phyloP scores from a whole-genome alignment of 495 filamentous ascomycete genomes.

The Lophiotrema nucula region DNA sequence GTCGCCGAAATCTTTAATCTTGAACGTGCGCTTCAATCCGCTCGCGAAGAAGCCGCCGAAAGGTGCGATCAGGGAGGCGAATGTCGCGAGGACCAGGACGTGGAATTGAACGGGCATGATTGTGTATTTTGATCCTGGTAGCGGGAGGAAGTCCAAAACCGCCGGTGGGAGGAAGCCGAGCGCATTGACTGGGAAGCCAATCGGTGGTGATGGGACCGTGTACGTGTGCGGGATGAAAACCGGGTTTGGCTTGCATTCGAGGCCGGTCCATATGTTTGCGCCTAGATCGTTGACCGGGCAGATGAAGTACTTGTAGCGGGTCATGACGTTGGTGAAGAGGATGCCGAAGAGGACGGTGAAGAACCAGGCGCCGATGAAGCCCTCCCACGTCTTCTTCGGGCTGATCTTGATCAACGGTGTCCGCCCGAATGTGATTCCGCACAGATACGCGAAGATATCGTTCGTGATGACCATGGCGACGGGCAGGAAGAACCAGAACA shows the following conservation, averaged over 20 bases:
- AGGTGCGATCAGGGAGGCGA: constrained; percentile 94
- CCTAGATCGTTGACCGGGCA: constrained; percentile 97
- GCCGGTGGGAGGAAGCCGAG: too few species aligned
- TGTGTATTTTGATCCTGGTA: constrained; percentile 56
- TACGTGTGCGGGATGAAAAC: constrained; percentile 82
- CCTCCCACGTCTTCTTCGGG: constrained; percentile 99
- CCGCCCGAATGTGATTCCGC: constrained; percentile 92
- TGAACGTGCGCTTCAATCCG: constrained; percentile 96
- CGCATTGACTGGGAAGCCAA: too few species aligned
- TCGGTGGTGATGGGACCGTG: constrained; percentile 73
- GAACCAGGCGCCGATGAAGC: constrained; percentile 95
- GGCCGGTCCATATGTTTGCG: constrained; percentile 85
- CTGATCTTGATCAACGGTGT: constrained; percentile 98
- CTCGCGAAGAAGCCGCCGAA: constrained; percentile 99
- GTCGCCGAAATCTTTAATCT: constrained; percentile 99
- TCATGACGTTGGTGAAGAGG: constrained; percentile 79
- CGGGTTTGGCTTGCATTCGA: constrained; percentile 89
- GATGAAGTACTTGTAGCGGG: constrained; percentile 95
- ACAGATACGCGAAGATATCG: constrained; percentile 98
- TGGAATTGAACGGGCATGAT: constrained; percentile 94
- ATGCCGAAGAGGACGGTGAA: constrained; percentile 86
- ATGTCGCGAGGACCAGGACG: constrained; percentile 83
- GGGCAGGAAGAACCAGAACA: constrained; percentile 99
- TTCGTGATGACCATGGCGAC: constrained; percentile 95
- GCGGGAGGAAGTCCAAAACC: neutral